Conservation (phyloP, 1,284 basidiomycete species). For the Tylopilus microsporus region DNA sequence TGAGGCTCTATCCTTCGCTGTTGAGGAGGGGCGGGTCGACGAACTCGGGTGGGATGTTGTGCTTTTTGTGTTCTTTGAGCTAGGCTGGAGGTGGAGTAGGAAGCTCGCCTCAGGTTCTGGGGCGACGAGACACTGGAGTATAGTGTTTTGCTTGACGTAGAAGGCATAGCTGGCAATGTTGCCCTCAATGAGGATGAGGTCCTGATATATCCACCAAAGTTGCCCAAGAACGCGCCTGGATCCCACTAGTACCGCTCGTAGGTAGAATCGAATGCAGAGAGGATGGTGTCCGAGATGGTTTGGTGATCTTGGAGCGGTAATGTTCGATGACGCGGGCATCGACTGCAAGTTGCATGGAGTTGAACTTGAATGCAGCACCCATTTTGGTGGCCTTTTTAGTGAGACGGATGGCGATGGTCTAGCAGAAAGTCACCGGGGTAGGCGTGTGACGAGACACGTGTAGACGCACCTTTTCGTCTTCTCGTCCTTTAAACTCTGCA, state of each 20-base stretch:
- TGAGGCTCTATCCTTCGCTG: slow-evolving; percentile 61
- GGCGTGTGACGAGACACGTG: no score
- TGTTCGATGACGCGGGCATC: slow-evolving; percentile 54
- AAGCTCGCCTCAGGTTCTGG: slow-evolving; percentile 84
- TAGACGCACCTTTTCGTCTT: slow-evolving; percentile 35
- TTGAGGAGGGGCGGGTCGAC: slow-evolving; percentile 81
- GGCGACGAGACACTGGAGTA: no score
- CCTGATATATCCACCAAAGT: slow-evolving; percentile 92
- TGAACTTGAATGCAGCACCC: slow-evolving; percentile 86
- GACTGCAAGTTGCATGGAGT: slow-evolving; percentile 84
- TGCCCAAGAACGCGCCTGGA: slow-evolving; percentile 58
- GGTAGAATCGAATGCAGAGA: no score
- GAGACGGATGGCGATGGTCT: no score
- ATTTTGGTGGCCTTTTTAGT: slow-evolving; percentile 55
- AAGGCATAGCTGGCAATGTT: slow-evolving; percentile 41
- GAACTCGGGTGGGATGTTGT: slow-evolving; percentile 74
- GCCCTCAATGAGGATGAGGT: slow-evolving; percentile 85
- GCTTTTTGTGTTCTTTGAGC: slow-evolving; percentile 90
- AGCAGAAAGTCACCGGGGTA: slow-evolving; percentile 21
- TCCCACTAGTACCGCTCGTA: no score
- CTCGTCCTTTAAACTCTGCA: slow-evolving; percentile 41
- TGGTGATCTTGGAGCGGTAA: slow-evolving; percentile 87
- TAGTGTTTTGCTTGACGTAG: slow-evolving; percentile 90
- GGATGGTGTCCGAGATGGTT: slow-evolving; percentile 61
- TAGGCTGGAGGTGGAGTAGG: slow-evolving; percentile 80